Percentiles rank a stretch among this genome's conserved stretches.
Evolutionary conservation across 208 protist genomes (phyloP).

Genomic region (Zelonia costaricensis): DNA sequence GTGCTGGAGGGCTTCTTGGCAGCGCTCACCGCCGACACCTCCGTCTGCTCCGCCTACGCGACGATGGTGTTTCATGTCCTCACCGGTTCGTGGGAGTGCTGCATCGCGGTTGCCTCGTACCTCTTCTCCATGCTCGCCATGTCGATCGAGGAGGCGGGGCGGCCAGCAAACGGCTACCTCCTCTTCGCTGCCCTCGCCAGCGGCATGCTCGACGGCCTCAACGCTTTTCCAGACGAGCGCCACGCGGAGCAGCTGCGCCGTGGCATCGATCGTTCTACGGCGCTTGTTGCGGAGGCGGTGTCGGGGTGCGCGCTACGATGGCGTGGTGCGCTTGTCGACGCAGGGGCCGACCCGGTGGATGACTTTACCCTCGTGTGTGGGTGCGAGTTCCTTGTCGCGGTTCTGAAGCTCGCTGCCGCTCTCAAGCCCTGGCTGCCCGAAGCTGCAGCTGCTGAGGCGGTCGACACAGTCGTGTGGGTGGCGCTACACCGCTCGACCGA

Average conservation of each 20-base stretch:
- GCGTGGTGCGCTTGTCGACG: neutral
- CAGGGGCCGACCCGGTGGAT: slow-evolving; percentile 2
- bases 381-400: slow-evolving; percentile 50
- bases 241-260: slow-evolving; percentile 9
- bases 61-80: slow-evolving; percentile 76
- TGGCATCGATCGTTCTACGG: slow-evolving; percentile 19
- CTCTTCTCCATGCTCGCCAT: slow-evolving; percentile 43
- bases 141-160: slow-evolving; percentile 18
- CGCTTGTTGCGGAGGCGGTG: slow-evolving; percentile 15
- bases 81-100: slow-evolving; percentile 33
- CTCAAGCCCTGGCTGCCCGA: slow-evolving; percentile 41
- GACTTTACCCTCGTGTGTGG: slow-evolving; percentile 33
- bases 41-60: slow-evolving; percentile 54
- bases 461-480: slow-evolving; percentile 30
- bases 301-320: slow-evolving; percentile 3
- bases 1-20: slow-evolving; percentile 33
- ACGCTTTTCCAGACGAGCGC: slow-evolving; percentile 7
- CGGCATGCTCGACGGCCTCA: slow-evolving; percentile 36
- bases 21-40: slow-evolving; percentile 12
- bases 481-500: slow-evolving; percentile 17
- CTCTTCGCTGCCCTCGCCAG: slow-evolving; percentile 36
- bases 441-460: slow-evolving; percentile 11
- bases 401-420: slow-evolving; percentile 39
- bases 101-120: slow-evolving; percentile 29
- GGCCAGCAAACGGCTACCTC: slow-evolving; percentile 21